Evolutionary conservation across 768 basidiomycete genomes (phyloP).

Genomic region (Lactifluus subvellereus): DNA sequence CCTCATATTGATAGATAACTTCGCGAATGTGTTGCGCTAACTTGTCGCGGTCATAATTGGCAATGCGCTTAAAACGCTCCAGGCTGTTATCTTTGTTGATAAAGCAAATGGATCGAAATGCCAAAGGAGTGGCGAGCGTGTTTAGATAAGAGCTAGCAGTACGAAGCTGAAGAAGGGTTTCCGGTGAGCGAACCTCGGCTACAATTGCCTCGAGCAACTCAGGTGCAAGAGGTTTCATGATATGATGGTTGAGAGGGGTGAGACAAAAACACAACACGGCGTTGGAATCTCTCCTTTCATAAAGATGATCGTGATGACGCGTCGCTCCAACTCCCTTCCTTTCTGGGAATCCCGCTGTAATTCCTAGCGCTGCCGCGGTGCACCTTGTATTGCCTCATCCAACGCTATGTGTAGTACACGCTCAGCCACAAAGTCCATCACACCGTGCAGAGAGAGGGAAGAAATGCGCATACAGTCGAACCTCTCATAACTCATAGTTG

Average conservation of each 20-base stretch:
- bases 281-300: no score
- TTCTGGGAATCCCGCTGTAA: no score
- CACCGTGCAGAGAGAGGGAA: no score
- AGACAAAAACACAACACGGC: no score
- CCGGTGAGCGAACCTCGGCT: not conserved
- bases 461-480: no score
- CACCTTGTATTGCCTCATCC: no score
- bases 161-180: slow-evolving; percentile 4
- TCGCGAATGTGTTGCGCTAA: not conserved
- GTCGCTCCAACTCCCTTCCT: no score
- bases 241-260: slow-evolving; percentile 3
- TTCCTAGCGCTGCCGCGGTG: no score
- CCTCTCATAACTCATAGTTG: no score
- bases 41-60: not conserved
- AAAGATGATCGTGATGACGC: no score
- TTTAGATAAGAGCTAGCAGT: not conserved
- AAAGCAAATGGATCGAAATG: slow-evolving; percentile 2
- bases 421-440: no score
- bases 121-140: slow-evolving; percentile 11
- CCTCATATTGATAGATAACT: slow-evolving; percentile 10
- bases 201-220: slow-evolving; percentile 3
- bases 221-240: not conserved
- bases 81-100: slow-evolving; percentile 1
- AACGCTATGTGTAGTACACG: no score
- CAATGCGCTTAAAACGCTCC: not conserved